Evolutionary conservation across 768 basidiomycete genomes (phyloP).

Genomic region (Tricholoma sp.): DNA sequence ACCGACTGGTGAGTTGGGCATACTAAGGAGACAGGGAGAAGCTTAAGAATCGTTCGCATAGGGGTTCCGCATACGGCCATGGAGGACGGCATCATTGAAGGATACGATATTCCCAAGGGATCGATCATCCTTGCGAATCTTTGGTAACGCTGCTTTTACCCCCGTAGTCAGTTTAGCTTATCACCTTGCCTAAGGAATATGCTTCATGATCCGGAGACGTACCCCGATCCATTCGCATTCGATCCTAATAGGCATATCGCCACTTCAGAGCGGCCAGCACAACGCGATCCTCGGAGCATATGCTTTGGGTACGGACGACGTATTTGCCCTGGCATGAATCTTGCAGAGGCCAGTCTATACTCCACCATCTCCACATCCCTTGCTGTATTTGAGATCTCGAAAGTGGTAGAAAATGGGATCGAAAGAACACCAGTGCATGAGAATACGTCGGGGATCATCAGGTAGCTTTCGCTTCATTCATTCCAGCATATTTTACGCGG

Average conservation of each 20-base stretch:
- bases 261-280: constrained; percentile 15
- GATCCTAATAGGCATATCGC: constrained; percentile 41
- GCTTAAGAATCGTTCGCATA: constrained; percentile 6
- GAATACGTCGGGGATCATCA: too few species aligned
- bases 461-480: too few species aligned
- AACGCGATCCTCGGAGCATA: too few species aligned
- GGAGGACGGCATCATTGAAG: constrained; percentile 38
- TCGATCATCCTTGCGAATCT: constrained; percentile 41
- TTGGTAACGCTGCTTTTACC: constrained; percentile 25
- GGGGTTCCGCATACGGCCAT: constrained; percentile 42
- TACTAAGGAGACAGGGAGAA: neutral
- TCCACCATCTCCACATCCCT: too few species aligned
- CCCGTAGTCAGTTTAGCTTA: neutral
- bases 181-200: constrained; percentile 36
- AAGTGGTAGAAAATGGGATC: too few species aligned
- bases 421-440: too few species aligned
- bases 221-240: constrained; percentile 45
- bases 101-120: constrained; percentile 45
- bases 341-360: too few species aligned
- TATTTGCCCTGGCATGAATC: too few species aligned
- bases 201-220: constrained; percentile 42
- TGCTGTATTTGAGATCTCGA: too few species aligned
- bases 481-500: too few species aligned
- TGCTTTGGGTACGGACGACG: too few species aligned
- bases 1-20: constrained; percentile 15